Evolutionary conservation across 352 stramenopile species (phyloP), one percentile per base, ranked within the genome.

Genomic region (Phytopythium montanum): DNA sequence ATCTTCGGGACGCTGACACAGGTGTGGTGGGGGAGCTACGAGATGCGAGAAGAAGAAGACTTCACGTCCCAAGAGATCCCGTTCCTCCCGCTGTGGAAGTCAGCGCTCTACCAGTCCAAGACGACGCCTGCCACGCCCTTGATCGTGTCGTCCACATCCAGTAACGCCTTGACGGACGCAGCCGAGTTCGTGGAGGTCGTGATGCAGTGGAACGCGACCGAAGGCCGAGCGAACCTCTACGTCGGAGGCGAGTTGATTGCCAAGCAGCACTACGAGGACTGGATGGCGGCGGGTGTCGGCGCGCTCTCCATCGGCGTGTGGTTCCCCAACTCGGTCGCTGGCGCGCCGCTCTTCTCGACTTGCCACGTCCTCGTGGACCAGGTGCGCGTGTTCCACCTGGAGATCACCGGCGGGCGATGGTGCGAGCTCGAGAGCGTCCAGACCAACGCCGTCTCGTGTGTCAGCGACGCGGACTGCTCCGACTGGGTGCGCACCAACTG

Each of bases 281-380:
- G 61, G 4, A 39, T 19, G 29, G 44, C 56, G 0, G 31, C 4
- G n/a, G 45, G 29, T 19, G 28, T 34, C 0, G 50, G 25, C 18
- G 39, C 69, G 0, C 54, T 91, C 8, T 81, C 78, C 0, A 62
- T 89, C 8, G 78, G 81, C 28, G 74, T 89, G 3, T 91, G 79
- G 79, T 86, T 91, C 53, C 81, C 81, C 1, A 89, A 91, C 45
- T 76, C 79, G 9, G 67, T 79, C 9, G 79, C 81, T 9, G 81
- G 81, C 0, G 65, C 84, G 26, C 81, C 81, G 2, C 58, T 76
- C 9, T 91, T 91, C 45, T 59, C 61, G 1, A 74, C 73, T 0
- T 91, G 81, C 36, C 49, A 66, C 7, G 76, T 81, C 1, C 62
- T 77, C 1, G 65, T 91, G 0, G 77, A 83, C 42, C 34, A 76